These are phyloP conservation scores for Uromyces viciae-fabae DNA, from an alignment of 1,284 basidiomycete genomes.

Conservation along the genomic window DNA sequence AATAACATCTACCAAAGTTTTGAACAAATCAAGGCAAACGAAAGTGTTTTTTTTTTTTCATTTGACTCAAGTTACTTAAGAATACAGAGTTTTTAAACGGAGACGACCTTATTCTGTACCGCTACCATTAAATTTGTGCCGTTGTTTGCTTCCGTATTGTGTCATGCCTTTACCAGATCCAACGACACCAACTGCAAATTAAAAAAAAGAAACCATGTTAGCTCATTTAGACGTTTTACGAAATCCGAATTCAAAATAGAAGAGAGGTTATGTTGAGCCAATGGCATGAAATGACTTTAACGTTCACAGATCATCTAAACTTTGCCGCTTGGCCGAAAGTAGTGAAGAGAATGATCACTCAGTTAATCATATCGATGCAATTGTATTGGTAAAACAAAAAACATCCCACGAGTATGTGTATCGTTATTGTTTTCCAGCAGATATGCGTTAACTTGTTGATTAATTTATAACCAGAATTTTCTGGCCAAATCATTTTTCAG, in stretches of 20 bases:
- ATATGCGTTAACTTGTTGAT: not conserved
- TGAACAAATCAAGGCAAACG: not conserved
- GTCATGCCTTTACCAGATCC: slow-evolving; percentile 92
- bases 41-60: not conserved
- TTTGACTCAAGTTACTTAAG: not conserved
- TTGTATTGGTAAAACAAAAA: slow-evolving; percentile 25
- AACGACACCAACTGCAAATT: slow-evolving; percentile 77
- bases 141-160: slow-evolving; percentile 66
- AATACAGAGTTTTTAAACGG: not conserved
- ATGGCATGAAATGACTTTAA: not conserved
- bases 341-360: slow-evolving; percentile 23
- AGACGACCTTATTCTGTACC: slow-evolving; percentile 23
- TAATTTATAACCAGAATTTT: not conserved
- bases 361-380: not conserved
- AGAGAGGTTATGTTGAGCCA: not conserved
- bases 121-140: slow-evolving; percentile 68
- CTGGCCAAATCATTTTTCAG: too few species aligned
- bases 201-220: not conserved
- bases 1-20: not conserved
- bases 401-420: slow-evolving; percentile 20
- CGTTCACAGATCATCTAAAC: not conserved
- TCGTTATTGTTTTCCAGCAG: not conserved
- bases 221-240: not conserved
- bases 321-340: slow-evolving; percentile 18
- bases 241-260: not conserved